phyloP scores from a whole-genome alignment of 257 asterid species.

The Hygrophila difformis region DNA sequence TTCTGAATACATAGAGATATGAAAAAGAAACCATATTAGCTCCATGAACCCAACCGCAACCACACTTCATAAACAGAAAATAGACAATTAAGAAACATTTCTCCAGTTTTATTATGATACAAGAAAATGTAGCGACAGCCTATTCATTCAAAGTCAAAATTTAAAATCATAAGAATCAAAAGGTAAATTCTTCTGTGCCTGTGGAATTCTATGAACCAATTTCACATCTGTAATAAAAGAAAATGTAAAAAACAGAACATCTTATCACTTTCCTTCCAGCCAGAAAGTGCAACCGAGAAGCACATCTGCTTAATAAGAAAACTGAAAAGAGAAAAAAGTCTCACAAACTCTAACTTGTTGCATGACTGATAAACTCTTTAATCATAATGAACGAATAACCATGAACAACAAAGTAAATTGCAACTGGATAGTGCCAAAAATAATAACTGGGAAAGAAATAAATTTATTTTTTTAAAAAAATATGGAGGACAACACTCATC shows the following conservation, averaged over 20 bases:
- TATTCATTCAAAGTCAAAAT: too few relatives aligned
- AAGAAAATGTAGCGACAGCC: too few relatives aligned
- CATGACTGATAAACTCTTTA: constrained; percentile 10
- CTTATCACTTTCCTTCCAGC: background rate
- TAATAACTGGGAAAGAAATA: background rate
- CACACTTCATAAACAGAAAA: background rate
- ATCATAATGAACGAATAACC: constrained; percentile 2
- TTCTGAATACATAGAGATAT: constrained; percentile 38
- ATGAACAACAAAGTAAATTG: constrained; percentile 1
- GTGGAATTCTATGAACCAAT: background rate
- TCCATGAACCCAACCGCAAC: background rate
- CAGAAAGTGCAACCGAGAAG: background rate
- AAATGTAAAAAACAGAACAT: background rate
- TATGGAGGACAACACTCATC: constrained; percentile 2
- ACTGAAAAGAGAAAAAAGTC: constrained; percentile 3
- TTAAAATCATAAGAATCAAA: background rate
- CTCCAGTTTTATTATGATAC: too few relatives aligned
- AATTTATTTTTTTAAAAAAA: constrained; percentile 1
- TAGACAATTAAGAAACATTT: too few relatives aligned
- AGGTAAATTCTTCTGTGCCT: background rate
- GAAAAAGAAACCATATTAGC: constrained; percentile 6
- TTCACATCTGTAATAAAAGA: background rate
- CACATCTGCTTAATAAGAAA: constrained; percentile 4
- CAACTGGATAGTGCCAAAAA: constrained; percentile 3
- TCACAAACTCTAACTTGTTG: constrained; percentile 2